Evolutionary conservation across 768 basidiomycete species (phyloP), one percentile per base, ranked within the genome.

Genomic region (Agaricus blazei): DNA sequence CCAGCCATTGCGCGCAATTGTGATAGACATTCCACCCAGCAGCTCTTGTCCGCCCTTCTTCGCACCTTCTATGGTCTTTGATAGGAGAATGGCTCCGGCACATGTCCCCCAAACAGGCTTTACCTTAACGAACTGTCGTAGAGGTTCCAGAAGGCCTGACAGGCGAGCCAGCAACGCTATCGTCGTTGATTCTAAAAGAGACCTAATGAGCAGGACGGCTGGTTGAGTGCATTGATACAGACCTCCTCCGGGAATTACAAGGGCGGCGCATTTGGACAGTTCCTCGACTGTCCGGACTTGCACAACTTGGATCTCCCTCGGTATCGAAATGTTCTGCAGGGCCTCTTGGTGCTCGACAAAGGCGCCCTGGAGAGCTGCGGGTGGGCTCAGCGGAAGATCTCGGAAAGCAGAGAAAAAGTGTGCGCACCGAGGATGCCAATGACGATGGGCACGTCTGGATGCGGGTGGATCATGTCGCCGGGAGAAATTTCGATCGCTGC

Each of bases 41-140:
- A 94, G 76, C 62, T 94, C 90, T 67, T 96, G 93, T 1, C 93
- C 93, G 29, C 89, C 90, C 63, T 84, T 86, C 74, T 93, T 93
- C 3, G 85, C 81, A 43, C 88, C 87, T 43, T 86, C 82, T 2
- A 92, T 81, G 11, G 77, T 71, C 59, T 86, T 77, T 2, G 93
- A 81, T 45, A 98, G 80, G 19, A 98, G 74, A 51, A 98, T 97
- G 40, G 94, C 94, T 9, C 96, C 95, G 0, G 95, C 95, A 69
- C 95, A 98, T 0, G 93, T 97, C 2, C 95, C 95, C 93, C 93
- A 98, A 2, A 94, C 82, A 0, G 92, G 85, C 65, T 88, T 92
- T 0, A 64, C 67, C 60, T 74, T 74, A n/a, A 85, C 75, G 60
- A 94, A 95, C 37, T 81, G 76, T 37, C 81, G 77, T 4, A 98